Base-by-base conservation (phyloP, 78 protist genomes). In the Emiliania huxleyi region DNA sequence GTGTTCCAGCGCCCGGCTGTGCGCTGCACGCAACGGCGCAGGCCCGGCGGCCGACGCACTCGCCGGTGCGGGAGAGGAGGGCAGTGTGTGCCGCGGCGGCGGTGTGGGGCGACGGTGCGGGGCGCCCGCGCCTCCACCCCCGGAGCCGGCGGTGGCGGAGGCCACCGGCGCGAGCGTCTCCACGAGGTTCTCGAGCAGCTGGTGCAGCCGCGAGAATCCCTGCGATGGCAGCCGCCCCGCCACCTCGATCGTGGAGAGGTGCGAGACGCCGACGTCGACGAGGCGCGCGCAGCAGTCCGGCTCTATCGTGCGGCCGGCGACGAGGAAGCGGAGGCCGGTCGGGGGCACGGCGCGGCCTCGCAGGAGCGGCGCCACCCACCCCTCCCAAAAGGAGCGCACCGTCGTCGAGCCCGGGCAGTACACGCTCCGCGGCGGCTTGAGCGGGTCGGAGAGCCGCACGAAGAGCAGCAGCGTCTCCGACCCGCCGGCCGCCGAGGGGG, bases 161-260 rank as follows among this genome's bases (percentile, higher is more conserved):
- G n/a, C n/a, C n/a, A n/a, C n/a, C n/a, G n/a, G n/a, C n/a, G 43
- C 46, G 6, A 77, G 85, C 85, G 48, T 77, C 85, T 77, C 85
- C 15, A 40, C 19, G 26, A 77, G 26, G n/a, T 40, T 11, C 46
- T 77, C 85, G 26, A 77, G 0, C 4, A 77, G 85, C 85, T 77
- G 85, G n/a, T 77, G 85, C 49, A 77, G 15, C 48, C 48, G 44
- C 33, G 85, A 37, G 29, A 77, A 77, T 1, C 85, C 85, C 26
- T 77, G 85, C 29, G 85, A 35, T 1, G 85, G 85, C 3, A 77
- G 48, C 5, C 1, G 2, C 2, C 85, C 85, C 48, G 48, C 46
- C 33, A 77, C 48, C 23, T 77, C 46, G n/a, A 77, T 1, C 3
- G 85, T 77, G 15, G 85, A 40, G 48, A 77, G 85, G n/a, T 35